Evolutionary conservation across 2,329 filamentous ascomycete genomes (phyloP), one percentile per base, ranked within the genome.

Genomic region (Cordyceps javanica): DNA sequence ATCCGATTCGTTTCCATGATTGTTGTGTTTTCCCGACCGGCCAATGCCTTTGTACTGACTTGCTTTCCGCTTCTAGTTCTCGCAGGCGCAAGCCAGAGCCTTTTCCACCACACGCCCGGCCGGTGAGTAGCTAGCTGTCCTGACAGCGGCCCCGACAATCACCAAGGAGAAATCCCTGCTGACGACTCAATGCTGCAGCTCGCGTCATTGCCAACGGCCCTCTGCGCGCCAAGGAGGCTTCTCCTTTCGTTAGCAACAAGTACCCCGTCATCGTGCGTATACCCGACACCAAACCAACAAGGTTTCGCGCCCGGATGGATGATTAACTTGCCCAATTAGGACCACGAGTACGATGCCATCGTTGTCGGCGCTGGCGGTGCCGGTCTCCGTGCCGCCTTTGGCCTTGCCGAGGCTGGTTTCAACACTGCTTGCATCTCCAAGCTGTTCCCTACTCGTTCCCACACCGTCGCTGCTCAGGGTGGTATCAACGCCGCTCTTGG

Each of bases 271-370:
- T 99, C 74, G 89, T 90, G 83, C 75, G 88, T 81, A 65, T 45
- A 60, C 56, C 51, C 53, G 25, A 42, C 13, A 10, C 21, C 21
- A 13, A 16, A 8, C n/a, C 21, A 3, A 26, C 25, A 32, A 36
- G 14, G 14, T 21, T 16, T 10, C 48, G 32, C 32, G 42, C 19
- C 23, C 16, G 44, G 23, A 25, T 30, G 32, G 13, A n/a, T 45
- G n/a, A 55, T 39, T 55, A n/a, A 55, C 52, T 13, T 7, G n/a
- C 26, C 5, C 7, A 36, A 41, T 9, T 28, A 91, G 86, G 94
- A 97, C 74, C 94, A 99, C 77, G 91, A 97, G 77, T 97, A 97
- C 77, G 94, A 97, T 88, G 93, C 93, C 62, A 82, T 99, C 67
- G 94, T 99, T 61, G 91, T 94, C 64, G 90, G 90, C 67, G 90